Conservation (phyloP, 352 stramenopile genomes). For the Peronospora farinosa region DNA sequence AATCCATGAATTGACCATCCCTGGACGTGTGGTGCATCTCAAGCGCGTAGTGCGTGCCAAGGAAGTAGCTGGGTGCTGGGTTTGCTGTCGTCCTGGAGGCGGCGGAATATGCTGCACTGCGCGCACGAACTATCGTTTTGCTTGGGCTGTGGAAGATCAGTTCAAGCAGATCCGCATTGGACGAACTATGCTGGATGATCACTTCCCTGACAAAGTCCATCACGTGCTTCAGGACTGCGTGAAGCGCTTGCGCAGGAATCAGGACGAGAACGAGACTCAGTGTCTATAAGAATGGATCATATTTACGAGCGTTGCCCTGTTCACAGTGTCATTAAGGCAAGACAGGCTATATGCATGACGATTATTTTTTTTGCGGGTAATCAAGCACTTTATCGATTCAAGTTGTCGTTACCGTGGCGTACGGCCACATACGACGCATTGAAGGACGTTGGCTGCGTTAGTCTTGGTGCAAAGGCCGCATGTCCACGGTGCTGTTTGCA, state of each 20-base stretch:
- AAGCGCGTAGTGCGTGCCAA: slow-evolving; percentile 41
- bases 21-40: slow-evolving; percentile 69
- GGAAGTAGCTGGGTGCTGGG: slow-evolving; percentile 53
- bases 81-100: slow-evolving; percentile 72
- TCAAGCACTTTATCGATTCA: slow-evolving; percentile 2
- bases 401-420: slow-evolving; percentile 26
- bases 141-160: slow-evolving; percentile 49
- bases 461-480: slow-evolving; percentile 70
- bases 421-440: slow-evolving; percentile 70
- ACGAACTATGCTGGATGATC: slow-evolving; percentile 83
- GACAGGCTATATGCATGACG: slow-evolving; percentile 8
- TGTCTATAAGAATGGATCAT: slow-evolving; percentile 14
- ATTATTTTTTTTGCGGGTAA: slow-evolving; percentile 4
- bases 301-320: slow-evolving; percentile 12
- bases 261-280: slow-evolving; percentile 25
- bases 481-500: slow-evolving; percentile 37
- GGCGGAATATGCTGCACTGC: slow-evolving; percentile 77
- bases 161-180: slow-evolving; percentile 75
- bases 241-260: slow-evolving; percentile 37
- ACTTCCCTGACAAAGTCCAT: slow-evolving; percentile 86
- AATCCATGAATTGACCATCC: slow-evolving; percentile 75
- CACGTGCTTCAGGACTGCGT: slow-evolving; percentile 79
- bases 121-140: slow-evolving; percentile 76
- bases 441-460: slow-evolving; percentile 38
- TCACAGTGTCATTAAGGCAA: background rate